Evolutionary conservation across 176 grass and related monocot genomes (phyloP), one percentile per base, ranked within the genome.

Genomic region (Chrysopogon serrulatus): DNA sequence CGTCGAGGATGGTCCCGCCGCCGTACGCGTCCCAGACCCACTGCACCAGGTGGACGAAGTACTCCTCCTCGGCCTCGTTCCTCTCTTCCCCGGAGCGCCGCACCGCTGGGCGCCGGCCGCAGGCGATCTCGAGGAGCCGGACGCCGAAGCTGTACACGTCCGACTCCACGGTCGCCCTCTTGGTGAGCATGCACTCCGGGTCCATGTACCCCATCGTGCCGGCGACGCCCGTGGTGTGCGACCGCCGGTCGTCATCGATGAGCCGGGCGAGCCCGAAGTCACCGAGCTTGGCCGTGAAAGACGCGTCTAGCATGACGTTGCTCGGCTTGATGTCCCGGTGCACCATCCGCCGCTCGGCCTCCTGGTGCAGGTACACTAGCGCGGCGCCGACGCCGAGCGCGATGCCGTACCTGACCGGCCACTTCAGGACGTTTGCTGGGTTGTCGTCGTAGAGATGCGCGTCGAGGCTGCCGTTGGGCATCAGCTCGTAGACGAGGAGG

Each of bases 101-200:
- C 26, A 81, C 30, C 2, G 65, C 53, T 0, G 85, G 89, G 0
- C 63, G 10, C 43, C 61, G 8, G 0, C 80, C 89, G 6, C 74
- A 80, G 1, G 59, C 36, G n/a, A 88, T 7, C 76, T 90, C 87
- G 19, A 90, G 73, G 1, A 87, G 80, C 18, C 90, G 49, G 23
- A 90, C 80, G 4, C 91, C 80, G 30, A 90, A 90, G 84, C 87
- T 83, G 66, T 86, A 92, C 8, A 89, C 49, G 14, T 86, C 57
- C 0, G 54, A 88, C 10, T 76, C 73, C 0, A 48, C 42, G 24
- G 13, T 76, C 0, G 79, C 37, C 63, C 4, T 61, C 0, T 47
- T 28, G 0, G 79, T 1, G 11, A 68, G 2, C 19, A 44, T 0
- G 2, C 59, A 75, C 26, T 56, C 44, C 4, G 42, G 77, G 16